These are phyloP conservation scores for Nyctanthes arbortristis DNA, from an alignment of 257 asterid species.

Conservation along the genomic window DNA sequence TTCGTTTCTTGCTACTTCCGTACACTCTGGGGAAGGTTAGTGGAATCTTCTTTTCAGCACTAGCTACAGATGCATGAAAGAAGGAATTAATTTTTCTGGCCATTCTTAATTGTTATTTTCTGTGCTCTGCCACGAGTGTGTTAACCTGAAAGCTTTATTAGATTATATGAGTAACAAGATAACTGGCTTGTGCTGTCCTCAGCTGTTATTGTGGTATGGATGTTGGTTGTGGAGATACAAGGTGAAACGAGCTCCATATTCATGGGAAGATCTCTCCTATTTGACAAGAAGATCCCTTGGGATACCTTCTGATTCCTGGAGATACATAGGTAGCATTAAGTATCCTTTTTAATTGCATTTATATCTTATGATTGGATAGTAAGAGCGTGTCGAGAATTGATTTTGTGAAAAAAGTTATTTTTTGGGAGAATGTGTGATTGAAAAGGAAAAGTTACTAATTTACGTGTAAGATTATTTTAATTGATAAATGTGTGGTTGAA, in stretches of 20 bases:
- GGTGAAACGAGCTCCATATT: conserved; percentile 69
- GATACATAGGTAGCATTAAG: conserved; percentile 48
- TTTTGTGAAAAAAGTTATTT: no score
- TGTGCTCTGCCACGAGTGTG: conserved; percentile 12
- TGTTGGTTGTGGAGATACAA: conserved; percentile 88
- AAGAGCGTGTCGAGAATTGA: no score
- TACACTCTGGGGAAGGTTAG: conserved; percentile 78
- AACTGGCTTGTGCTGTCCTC: conserved; percentile 26
- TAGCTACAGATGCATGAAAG: not conserved
- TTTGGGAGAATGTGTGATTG: no score
- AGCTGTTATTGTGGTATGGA: conserved; percentile 77
- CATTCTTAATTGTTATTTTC: not conserved
- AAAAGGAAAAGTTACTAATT: no score
- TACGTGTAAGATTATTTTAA: no score
- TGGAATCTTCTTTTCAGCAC: conserved; percentile 4
- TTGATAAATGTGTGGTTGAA: no score
- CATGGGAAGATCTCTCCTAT: conserved; percentile 87
- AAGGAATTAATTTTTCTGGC: conserved; percentile 13
- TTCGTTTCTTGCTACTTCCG: conserved; percentile 85
- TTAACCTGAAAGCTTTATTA: not conserved
- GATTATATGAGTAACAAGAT: conserved; percentile 4
- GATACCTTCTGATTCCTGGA: conserved; percentile 70
- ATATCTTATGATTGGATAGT: not conserved
- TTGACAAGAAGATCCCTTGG: conserved; percentile 75
- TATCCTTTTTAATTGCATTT: conserved; percentile 9